These are phyloP conservation scores for Penicillium samsonianum DNA, from an alignment of 495 filamentous ascomycete genomes.

Conservation along the genomic window DNA sequence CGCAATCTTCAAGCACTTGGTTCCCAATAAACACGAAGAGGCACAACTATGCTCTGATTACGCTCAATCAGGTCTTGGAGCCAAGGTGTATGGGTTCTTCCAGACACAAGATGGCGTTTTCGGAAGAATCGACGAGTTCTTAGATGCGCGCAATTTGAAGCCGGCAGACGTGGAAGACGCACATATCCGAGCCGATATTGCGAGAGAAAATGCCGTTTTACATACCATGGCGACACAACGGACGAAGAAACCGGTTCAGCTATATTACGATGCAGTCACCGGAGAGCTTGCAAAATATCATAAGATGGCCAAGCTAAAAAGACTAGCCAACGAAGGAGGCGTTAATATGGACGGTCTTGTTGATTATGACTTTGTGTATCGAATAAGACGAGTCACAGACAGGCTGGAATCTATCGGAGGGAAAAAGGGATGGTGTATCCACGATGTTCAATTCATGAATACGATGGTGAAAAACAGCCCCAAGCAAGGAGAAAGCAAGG, in stretches of 20 bases:
- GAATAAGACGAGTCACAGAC: constrained; percentile 21
- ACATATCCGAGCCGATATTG: constrained; percentile 33
- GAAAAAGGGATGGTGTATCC: constrained; percentile 35
- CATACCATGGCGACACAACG: constrained; percentile 24
- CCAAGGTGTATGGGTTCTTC: constrained; percentile 33
- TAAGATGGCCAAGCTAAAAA: constrained; percentile 30
- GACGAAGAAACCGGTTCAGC: constrained; percentile 19
- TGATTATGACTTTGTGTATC: constrained; percentile 29
- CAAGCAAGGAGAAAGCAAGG: constrained; percentile 27
- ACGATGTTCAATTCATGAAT: constrained; percentile 38
- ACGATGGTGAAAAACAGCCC: constrained; percentile 30
- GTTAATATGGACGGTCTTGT: constrained; percentile 29
- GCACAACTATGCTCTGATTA: constrained; percentile 30
- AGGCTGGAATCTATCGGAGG: constrained; percentile 26
- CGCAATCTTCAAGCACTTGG: constrained; percentile 30
- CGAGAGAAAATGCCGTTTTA: constrained; percentile 25
- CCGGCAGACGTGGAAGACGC: constrained; percentile 32
- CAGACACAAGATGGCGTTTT: constrained; percentile 30
- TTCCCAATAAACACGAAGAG: constrained; percentile 31
- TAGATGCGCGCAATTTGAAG: constrained; percentile 31
- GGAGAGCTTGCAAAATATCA: constrained; percentile 24
- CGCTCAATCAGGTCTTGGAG: constrained; percentile 29
- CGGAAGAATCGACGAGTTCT: constrained; percentile 33
- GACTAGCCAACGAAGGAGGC: constrained; percentile 27
- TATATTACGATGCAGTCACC: constrained; percentile 25